Base-by-base conservation (phyloP, 2,329 filamentous ascomycete genomes). In the Aureobasidium uvarum region DNA sequence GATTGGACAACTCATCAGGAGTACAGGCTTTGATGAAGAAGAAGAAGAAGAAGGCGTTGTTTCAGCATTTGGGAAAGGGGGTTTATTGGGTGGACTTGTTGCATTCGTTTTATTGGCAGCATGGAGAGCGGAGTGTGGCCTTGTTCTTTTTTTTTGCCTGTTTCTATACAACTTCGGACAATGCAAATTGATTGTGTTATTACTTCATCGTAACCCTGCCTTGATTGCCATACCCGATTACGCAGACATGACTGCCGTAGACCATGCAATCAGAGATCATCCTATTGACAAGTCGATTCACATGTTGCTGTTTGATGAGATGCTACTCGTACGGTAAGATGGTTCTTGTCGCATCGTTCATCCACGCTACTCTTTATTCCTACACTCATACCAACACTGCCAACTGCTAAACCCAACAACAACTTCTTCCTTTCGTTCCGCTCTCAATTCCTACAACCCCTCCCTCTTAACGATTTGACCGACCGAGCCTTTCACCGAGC, bases 11-110 rank as follows among this genome's bases (percentile, higher is more conserved):
- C 52, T 64, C 64, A 50, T 60, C 45, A 39, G 46, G 39, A 58
- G 45, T 31, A 58, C 68, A 60, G 69, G 66, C 54, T 69, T 64
- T 50, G 70, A 33, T 45, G 36, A 70, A 70, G 67, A 69, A 69
- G 33, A 70, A 70, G 67, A 69, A 69, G 33, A 13, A 36, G 28
- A 67, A 65, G 64, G 60, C 67, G 43, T 62, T 39, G 46, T 52
- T 41, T 66, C 23, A 20, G 46, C 25, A 50, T 50, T 41, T 16
- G 39, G 23, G 36, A 13, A 39, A 10, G 38, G 14, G 51, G 51
- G 51, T 16, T 25, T 39, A 41, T 39, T 25, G 36, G 51, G 51
- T 25, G 51, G 33, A 55, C 16, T 28, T 43, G 1, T 43, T 33
- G 23, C 39, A 33, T 58, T 41, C 20, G 20, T 39, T 54, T 33